Percentiles rank a stretch among this genome's conserved stretches.
These are phyloP conservation scores for Phialemonium atrogriseum DNA, from an alignment of 2,329 filamentous ascomycete species.

Conservation along the genomic window DNA sequence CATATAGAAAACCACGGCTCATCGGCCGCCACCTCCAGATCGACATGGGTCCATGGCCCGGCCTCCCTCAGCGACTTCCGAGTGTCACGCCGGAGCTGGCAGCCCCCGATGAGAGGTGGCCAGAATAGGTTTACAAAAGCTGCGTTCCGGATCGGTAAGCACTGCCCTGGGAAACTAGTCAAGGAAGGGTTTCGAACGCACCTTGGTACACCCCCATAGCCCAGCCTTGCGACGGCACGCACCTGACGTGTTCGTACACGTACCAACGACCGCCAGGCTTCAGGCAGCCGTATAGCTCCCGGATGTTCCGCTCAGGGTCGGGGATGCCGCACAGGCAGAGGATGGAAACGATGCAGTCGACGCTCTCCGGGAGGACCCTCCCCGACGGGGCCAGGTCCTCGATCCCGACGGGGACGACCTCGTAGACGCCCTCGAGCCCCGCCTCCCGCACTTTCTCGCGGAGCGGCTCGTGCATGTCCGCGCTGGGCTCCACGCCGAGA, in stretches of 20 bases:
- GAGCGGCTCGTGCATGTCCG: constrained; percentile 40
- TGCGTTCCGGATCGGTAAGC: constrained; percentile 14
- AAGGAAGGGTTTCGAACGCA: constrained; percentile 22
- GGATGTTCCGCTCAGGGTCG: constrained; percentile 46
- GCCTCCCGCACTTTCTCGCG: constrained; percentile 36
- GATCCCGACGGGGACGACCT: constrained; percentile 55
- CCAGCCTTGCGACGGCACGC: constrained; percentile 22
- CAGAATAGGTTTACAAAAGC: constrained; percentile 44
- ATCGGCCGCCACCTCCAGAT: constrained; percentile 30
- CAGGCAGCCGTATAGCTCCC: constrained; percentile 46
- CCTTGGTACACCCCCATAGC: constrained; percentile 41
- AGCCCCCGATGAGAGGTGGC: constrained; percentile 43
- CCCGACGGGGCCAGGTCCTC: constrained; percentile 41
- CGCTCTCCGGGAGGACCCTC: constrained; percentile 38
- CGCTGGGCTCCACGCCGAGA: constrained; percentile 59
- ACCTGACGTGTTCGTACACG: constrained; percentile 51
- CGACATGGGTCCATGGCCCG: constrained; percentile 41
- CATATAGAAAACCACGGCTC: constrained; percentile 34
- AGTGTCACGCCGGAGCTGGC: constrained; percentile 41
- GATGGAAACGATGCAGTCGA: constrained; percentile 53
- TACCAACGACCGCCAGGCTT: constrained; percentile 57
- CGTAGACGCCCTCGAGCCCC: constrained; percentile 48
- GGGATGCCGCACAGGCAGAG: constrained; percentile 58
- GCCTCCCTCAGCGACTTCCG: constrained; percentile 35
- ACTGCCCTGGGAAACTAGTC: neutral